Conservation (phyloP, 805 yeast species). For the Maudiozyma barnettii region DNA sequence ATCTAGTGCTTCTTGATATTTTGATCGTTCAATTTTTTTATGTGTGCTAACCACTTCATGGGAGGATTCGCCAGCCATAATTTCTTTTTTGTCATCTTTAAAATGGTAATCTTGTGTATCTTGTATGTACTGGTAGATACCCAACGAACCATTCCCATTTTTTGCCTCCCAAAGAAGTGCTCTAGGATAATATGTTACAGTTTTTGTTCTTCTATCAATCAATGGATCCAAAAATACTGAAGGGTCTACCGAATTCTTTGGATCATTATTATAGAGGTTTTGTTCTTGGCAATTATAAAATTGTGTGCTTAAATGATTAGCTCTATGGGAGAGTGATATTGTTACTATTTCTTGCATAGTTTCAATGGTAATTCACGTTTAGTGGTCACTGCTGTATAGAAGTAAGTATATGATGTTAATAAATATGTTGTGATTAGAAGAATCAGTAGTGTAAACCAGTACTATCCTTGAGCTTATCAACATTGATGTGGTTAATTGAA, state of each 20-base stretch:
- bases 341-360: constrained; percentile 68
- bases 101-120: constrained; percentile 18
- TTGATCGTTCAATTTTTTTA: constrained; percentile 37
- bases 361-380: not conserved
- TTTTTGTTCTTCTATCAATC: constrained; percentile 30
- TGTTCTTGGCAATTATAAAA: constrained; percentile 75
- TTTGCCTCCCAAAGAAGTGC: constrained; percentile 70
- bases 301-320: constrained; percentile 73
- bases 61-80: constrained; percentile 3
- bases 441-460: too few relatives aligned
- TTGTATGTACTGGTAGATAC: constrained; percentile 40
- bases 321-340: constrained; percentile 57
- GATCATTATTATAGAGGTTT: constrained; percentile 37
- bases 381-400: not conserved
- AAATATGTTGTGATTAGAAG: not conserved
- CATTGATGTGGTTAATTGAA: too few relatives aligned
- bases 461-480: too few relatives aligned
- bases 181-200: constrained; percentile 69
- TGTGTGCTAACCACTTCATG: constrained; percentile 27
- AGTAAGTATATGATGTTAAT: not conserved
- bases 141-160: constrained; percentile 67
- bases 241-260: constrained; percentile 31
- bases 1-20: constrained; percentile 60
- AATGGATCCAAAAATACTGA: constrained; percentile 39
- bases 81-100: constrained; percentile 5